phyloP scores from a whole-genome alignment of 2,329 filamentous ascomycete genomes.

The Catunica adiposa region DNA sequence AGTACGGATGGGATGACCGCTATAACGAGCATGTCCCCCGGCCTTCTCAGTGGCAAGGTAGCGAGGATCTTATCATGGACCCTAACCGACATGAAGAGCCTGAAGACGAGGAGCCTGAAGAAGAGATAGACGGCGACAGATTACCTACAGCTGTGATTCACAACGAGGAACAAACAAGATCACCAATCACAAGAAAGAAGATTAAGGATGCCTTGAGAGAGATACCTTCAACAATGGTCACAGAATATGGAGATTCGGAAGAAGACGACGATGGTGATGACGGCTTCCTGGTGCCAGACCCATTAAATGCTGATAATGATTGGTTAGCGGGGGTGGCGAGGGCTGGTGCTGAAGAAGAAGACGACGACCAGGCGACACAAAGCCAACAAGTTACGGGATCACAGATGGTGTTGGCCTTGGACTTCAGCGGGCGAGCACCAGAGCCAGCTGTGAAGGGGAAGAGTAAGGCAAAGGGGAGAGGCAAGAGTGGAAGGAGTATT shows the following conservation, averaged over 20 bases:
- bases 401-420: slow-evolving; percentile 9
- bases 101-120: slow-evolving; percentile 16
- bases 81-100: slow-evolving; percentile 23
- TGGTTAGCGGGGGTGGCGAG: not conserved
- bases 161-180: slow-evolving; percentile 9
- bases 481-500: not conserved
- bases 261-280: slow-evolving; percentile 4
- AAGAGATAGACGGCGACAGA: slow-evolving; percentile 8
- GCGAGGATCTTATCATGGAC: slow-evolving; percentile 43
- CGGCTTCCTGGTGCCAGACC: not conserved
- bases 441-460: not conserved
- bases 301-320: not conserved
- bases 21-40: slow-evolving; percentile 42
- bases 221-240: slow-evolving; percentile 2
- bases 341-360: not conserved
- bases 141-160: slow-evolving; percentile 13
- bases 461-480: slow-evolving; percentile 3
- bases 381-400: slow-evolving; percentile 4
- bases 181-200: not conserved
- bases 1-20: slow-evolving; percentile 56
- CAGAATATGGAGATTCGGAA: slow-evolving; percentile 4
- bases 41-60: slow-evolving; percentile 52
- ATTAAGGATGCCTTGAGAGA: not conserved
- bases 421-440: slow-evolving; percentile 1
- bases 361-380: not conserved